A percentile compares a stretch with the other conserved stretches of the same genome.
phyloP scores from a whole-genome alignment of 768 basidiomycete species.

The Tricholoma matsutake region DNA sequence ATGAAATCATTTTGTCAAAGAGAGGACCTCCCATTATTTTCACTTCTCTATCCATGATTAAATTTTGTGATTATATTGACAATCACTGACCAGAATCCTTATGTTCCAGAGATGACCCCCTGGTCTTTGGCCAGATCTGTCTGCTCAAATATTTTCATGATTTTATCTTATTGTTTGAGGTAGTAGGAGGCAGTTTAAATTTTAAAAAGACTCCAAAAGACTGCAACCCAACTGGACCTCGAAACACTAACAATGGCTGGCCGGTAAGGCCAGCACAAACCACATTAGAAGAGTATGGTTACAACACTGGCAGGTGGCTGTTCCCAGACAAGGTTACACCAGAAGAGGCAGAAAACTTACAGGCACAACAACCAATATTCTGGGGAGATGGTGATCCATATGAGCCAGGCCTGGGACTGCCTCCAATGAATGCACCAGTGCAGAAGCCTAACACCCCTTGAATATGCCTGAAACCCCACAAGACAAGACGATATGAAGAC shows the following conservation, averaged over 20 bases:
- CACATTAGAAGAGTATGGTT: neutral
- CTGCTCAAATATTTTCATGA: no score
- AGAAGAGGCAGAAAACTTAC: neutral
- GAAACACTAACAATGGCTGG: neutral
- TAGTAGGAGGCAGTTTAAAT: no score
- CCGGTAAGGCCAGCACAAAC: neutral
- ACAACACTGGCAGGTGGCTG: neutral
- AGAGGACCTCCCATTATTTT: no score
- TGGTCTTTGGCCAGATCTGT: no score
- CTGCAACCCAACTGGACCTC: no score
- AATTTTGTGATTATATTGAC: no score
- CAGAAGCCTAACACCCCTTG: neutral
- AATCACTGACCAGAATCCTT: no score
- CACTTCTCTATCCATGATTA: no score
- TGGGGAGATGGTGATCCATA: neutral
- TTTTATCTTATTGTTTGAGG: no score
- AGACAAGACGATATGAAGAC: neutral
- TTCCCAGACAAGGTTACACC: neutral
- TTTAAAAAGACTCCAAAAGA: no score
- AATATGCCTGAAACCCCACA: neutral
- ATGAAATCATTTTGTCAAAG: no score
- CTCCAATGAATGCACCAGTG: neutral
- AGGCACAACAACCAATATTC: neutral
- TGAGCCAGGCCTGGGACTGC: neutral
- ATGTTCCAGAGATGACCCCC: no score